Base-by-base conservation (phyloP, 768 basidiomycete species). In the Favolaschia claudopus region DNA sequence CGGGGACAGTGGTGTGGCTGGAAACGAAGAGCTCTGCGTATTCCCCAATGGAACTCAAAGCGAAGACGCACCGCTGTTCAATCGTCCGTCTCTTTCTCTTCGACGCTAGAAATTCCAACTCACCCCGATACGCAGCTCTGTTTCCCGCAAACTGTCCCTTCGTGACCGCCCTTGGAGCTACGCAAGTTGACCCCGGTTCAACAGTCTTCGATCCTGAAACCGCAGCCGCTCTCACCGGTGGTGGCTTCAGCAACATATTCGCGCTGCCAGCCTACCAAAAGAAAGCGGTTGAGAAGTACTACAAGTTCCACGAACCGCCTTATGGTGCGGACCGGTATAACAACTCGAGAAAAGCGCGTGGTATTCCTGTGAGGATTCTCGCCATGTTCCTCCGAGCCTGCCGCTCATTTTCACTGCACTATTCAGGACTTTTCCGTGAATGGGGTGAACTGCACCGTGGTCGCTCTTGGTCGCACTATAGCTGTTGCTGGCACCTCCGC, bases 401-500 rank as follows among this genome's bases (percentile, higher is more conserved):
- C n/a, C n/a, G n/a, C n/a, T n/a, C n/a, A n/a, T n/a, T n/a, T n/a
- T n/a, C n/a, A n/a, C n/a, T n/a, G n/a, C n/a, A n/a, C n/a, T n/a
- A n/a, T n/a, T 5, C 46, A 14, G 22, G 44, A 47, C 20, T 24
- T 33, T 25, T 19, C 17, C 6, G 15, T 19, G 3, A 10, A 45
- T 6, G 25, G 9, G 10, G 14, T 37, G 13, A 32, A 45, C 29
- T 19, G 20, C n/a, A 33, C 37, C 3, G 19, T 49, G 6, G 29
- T n/a, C 20, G 46, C 55, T 15, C 25, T 50, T 15, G 47, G 56
- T 2, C n/a, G 14, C 20, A 27, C 32, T 14, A 25, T 32, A 1
- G 28, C 46, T 5, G 62, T 69, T 6, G 70, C 42, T 14, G 77
- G 79, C 19, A 80, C 79, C 0, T 77, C 74, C 0, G 67, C 64